Conservation (phyloP, 1,284 basidiomycete genomes). For the Pyrrhoderma noxium region DNA sequence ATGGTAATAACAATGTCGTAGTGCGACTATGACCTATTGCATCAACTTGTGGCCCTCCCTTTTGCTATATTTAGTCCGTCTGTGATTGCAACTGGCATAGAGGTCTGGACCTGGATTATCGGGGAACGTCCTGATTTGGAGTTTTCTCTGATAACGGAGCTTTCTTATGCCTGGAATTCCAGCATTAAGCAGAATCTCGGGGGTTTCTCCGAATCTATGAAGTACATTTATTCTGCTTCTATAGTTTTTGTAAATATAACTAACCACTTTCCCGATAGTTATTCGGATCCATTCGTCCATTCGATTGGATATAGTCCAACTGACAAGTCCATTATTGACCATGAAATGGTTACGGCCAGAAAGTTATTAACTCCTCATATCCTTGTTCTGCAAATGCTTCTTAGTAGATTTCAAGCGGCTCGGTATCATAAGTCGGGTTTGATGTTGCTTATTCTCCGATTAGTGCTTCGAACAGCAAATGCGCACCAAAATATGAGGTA, state of each 20-base stretch:
- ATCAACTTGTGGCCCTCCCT: constrained; percentile 84
- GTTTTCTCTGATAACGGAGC: constrained; percentile 76
- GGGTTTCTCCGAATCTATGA: constrained; percentile 73
- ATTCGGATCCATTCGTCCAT: constrained; percentile 81
- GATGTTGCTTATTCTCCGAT: constrained; percentile 78
- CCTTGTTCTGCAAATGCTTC: constrained; percentile 83
- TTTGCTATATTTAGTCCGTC: constrained; percentile 86
- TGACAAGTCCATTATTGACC: constrained; percentile 79
- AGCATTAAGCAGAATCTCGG: constrained; percentile 76
- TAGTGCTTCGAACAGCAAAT: constrained; percentile 73
- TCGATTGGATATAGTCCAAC: constrained; percentile 89
- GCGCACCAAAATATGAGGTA: constrained; percentile 72
- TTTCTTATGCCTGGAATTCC: constrained; percentile 81
- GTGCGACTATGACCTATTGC: constrained; percentile 83
- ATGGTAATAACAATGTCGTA: constrained; percentile 25
- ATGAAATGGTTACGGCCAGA: constrained; percentile 62
- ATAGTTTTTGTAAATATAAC: background rate
- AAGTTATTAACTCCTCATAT: constrained; percentile 79
- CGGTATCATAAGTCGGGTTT: constrained; percentile 82
- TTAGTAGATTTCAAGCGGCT: constrained; percentile 90
- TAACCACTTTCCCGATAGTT: constrained; percentile 38
- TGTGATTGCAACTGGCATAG: constrained; percentile 80
- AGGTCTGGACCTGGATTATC: constrained; percentile 97
- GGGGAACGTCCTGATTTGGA: constrained; percentile 76
- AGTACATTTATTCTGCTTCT: constrained; percentile 42